Base-by-base conservation (phyloP, 2,329 filamentous ascomycete species). In the Scytalidium sp. region DNA sequence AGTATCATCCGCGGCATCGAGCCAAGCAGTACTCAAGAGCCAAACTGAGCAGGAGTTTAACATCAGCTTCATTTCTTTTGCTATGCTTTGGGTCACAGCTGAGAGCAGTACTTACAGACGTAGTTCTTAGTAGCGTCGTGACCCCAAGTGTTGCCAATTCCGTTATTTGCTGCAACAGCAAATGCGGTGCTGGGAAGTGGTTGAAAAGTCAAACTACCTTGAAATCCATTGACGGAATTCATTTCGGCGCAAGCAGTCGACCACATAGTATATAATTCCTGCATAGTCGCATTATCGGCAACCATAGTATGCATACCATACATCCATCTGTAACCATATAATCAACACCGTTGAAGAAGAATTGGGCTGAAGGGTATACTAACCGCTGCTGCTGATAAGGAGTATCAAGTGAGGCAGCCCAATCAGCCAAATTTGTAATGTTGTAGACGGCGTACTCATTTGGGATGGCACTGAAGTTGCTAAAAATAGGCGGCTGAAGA, bases 1-100 rank as follows among this genome's bases (percentile, higher is more conserved):
- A 4, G 67, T 50, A 42, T 71, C 69, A 46, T 72, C 68, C 6
- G 62, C 55, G 0, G 59, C 62, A 9, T 64, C 55, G 11, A 50
- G 63, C 69, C 70, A 73, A 0, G 61, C 63, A 1, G 68, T 72
- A 17, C 64, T 62, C 19, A 70, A 52, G 58, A 72, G 69, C 66
- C 65, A 72, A 36, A 63, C 69, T 72, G 20, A 9, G 13, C 11
- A 5, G 32, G 17, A 36, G 15, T 45, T 27, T n/a, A 23, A 43
- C 19, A 13, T 19, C 11, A 45, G 13, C 3, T 13, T 15, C 29
- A 21, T n/a, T 39, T 32, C 15, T 29, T 17, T 8, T 19, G n/a
- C 20, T 10, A 40, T 19, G 22, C 15, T 2, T 11, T 2, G 21
- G 21, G 15, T 21, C 17, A 15, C 8, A n/a, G 13, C 27, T n/a